Evolutionary conservation across 768 basidiomycete genomes (phyloP), one percentile per base, ranked within the genome.

Genomic region (Podaxis sp.): DNA sequence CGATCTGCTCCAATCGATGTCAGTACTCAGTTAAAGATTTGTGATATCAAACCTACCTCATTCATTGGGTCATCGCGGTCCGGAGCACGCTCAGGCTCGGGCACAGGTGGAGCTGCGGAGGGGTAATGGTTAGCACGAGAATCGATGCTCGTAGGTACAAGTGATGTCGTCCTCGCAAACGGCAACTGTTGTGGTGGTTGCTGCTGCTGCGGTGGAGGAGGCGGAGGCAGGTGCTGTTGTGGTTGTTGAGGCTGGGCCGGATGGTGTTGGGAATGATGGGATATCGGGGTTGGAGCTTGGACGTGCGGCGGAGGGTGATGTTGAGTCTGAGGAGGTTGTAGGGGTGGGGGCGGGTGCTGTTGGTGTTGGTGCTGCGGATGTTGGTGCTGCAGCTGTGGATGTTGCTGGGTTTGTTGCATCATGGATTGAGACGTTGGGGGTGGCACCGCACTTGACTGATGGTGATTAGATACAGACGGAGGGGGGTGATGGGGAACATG

Each of bases 391-490:
- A 19, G 44, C 15, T 17, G 44, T 17, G 73, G 72, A 44, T 75
- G 74, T 13, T 68, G 72, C 57, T 72, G 76, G 15, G 75, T 72
- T 80, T 80, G 81, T 28, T 75, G 71, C 6, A 73, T 73, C 65
- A 81, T 80, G 36, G 74, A 74, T 38, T 77, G 76, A 30, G 80
- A 75, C 4, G 79, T 74, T 22, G 77, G 71, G 13, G 77, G 74
- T 1, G 80, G 77, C 36, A 73, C 76, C 8, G 81, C 76, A 63
- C 80, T 80, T 28, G 72, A 70, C 66, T 78, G 78, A 22, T 77
- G 72, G 65, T 79, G 78, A 76, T 74, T 49, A 61, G 66, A 33
- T 66, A 65, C 39, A 66, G 74, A 49, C 70, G 71, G 64, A 70
- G 75, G 49, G 12, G 48, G 61, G 28, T 66, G 44, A 19, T 46